phyloP scores from a whole-genome alignment of 345 rosid species.

The Gynandropsis gynandra region DNA sequence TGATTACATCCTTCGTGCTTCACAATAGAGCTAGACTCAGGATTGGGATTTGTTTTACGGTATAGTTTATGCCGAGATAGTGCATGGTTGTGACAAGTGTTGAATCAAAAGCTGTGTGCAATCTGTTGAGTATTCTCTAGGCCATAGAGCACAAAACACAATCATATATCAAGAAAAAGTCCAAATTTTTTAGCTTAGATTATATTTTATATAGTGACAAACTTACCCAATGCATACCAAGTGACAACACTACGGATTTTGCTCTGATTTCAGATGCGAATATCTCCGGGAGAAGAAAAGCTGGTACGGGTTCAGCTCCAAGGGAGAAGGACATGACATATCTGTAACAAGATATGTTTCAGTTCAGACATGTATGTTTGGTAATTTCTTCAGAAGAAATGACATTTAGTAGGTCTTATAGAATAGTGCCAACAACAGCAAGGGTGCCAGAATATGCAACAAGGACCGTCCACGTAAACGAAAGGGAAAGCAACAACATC shows the following conservation, averaged over 20 bases:
- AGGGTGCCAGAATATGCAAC: constrained; percentile 88
- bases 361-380: not conserved
- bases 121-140: too few species aligned
- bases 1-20: too few species aligned
- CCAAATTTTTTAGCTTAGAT: too few species aligned
- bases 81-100: too few species aligned
- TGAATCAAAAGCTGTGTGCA: too few species aligned
- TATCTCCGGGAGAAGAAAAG: constrained; percentile 93
- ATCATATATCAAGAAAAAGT: too few species aligned
- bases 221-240: constrained; percentile 99
- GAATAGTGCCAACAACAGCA: constrained; percentile 90
- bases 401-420: constrained; percentile 40
- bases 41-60: too few species aligned
- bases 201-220: too few species aligned
- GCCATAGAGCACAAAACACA: too few species aligned
- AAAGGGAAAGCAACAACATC: constrained; percentile 90
- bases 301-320: too few species aligned
- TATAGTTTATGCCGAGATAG: too few species aligned
- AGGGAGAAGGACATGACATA: constrained; percentile 93
- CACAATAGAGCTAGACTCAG: too few species aligned
- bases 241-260: constrained; percentile 84
- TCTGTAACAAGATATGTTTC: constrained; percentile 34
- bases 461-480: constrained; percentile 83
- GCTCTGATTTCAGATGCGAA: constrained; percentile 95
- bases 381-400: not conserved